Conservation (phyloP, 805 yeast genomes). For the Starmerella apis region DNA sequence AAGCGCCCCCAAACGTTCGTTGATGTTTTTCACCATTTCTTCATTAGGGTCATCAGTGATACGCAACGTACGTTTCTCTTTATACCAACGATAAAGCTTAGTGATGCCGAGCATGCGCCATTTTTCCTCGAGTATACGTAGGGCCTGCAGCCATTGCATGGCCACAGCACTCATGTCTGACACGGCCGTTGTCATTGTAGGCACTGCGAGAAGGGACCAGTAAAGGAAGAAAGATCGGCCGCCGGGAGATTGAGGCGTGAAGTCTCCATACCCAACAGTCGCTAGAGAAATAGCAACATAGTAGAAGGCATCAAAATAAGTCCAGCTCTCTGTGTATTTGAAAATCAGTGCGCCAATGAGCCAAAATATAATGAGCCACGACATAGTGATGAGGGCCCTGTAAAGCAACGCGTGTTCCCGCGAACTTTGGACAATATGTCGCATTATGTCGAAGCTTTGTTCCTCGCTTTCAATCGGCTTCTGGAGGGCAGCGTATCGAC, state of each 20-base stretch:
- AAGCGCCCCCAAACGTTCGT: not conserved
- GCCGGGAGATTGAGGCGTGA: conserved; percentile 48
- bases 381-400: conserved; percentile 34
- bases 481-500: not conserved
- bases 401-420: conserved; percentile 9
- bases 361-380: conserved; percentile 51
- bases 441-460: conserved; percentile 49
- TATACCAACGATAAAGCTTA: not conserved
- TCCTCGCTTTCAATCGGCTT: conserved; percentile 26
- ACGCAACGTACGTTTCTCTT: not conserved
- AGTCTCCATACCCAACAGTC: conserved; percentile 81
- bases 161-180: conserved; percentile 17
- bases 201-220: conserved; percentile 78
- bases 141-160: not conserved
- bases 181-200: conserved; percentile 54
- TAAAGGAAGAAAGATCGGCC: conserved; percentile 64
- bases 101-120: not conserved
- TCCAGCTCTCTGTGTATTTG: conserved; percentile 46
- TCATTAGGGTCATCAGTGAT: not conserved
- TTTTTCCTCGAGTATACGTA: not conserved
- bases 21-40: not conserved
- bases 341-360: conserved; percentile 63
- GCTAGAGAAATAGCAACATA: conserved; percentile 64
- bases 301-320: conserved; percentile 60
- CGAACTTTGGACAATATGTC: conserved; percentile 35